Percentiles rank a stretch among this genome's conserved stretches.
Evolutionary conservation across 2,329 filamentous ascomycete genomes (phyloP).

Genomic region (Aureobasidium melanogenum): DNA sequence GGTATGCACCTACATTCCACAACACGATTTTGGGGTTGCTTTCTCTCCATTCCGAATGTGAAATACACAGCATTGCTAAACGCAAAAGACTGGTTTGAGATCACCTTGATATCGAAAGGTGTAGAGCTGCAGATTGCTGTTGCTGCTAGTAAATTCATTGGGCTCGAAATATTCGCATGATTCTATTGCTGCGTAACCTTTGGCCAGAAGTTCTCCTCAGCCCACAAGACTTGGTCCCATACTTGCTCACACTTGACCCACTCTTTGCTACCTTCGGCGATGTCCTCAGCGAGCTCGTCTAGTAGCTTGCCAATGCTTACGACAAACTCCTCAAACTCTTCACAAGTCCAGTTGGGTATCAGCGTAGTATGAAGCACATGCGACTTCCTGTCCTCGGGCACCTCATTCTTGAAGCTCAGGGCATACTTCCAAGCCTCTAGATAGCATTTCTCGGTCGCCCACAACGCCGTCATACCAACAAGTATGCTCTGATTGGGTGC

Average conservation of each 20-base stretch:
- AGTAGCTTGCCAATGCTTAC: slow-evolving; percentile 36
- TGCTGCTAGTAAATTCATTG: too few relatives aligned
- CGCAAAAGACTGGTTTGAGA: too few relatives aligned
- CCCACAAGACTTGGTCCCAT: slow-evolving; percentile 40
- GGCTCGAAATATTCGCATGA: too few relatives aligned
- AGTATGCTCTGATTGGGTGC: slow-evolving; percentile 44
- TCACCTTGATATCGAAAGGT: too few relatives aligned
- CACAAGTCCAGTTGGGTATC: slow-evolving; percentile 43
- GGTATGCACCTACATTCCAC: too few relatives aligned
- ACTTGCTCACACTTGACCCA: slow-evolving; percentile 41
- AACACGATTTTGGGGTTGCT: too few relatives aligned
- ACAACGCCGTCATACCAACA: slow-evolving; percentile 62
- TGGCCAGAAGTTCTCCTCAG: slow-evolving; percentile 41
- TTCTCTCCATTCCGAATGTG: too few relatives aligned
- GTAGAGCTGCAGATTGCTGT: too few relatives aligned
- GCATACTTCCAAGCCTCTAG: slow-evolving; percentile 40
- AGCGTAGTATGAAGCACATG: slow-evolving; percentile 40
- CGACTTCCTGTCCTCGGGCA: slow-evolving; percentile 19
- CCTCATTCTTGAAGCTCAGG: slow-evolving; percentile 22
- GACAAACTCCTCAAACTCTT: slow-evolving; percentile 41
- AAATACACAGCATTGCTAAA: too few relatives aligned
- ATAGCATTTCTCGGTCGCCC: slow-evolving; percentile 60
- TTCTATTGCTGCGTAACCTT: slow-evolving; percentile 21
- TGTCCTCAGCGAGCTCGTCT: slow-evolving; percentile 36
- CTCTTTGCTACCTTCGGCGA: slow-evolving; percentile 33